A percentile compares a stretch with the other conserved stretches of the same genome.
Evolutionary conservation across 2,329 filamentous ascomycete species (phyloP).

Genomic region (Penicillium palitans): DNA sequence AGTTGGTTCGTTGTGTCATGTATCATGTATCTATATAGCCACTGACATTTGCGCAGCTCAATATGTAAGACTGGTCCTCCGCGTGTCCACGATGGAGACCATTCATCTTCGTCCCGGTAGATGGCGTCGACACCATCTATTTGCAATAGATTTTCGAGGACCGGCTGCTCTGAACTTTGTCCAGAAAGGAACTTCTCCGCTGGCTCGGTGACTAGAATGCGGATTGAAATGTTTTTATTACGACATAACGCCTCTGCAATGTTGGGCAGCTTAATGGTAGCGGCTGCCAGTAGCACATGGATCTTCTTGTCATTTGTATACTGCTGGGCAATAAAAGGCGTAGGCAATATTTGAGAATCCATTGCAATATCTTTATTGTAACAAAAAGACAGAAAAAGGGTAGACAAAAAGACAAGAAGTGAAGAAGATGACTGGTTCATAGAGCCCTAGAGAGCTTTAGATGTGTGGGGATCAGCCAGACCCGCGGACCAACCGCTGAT

Average conservation of each 20-base stretch:
- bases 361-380: neutral
- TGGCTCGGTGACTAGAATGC: constrained; percentile 75
- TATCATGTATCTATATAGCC: neutral
- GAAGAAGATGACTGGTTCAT: neutral
- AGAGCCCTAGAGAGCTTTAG: neutral
- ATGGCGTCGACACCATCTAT: constrained; percentile 76
- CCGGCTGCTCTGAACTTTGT: constrained; percentile 75
- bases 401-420: neutral
- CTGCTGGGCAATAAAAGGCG: constrained; percentile 19
- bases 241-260: constrained; percentile 57
- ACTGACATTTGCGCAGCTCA: constrained; percentile 63
- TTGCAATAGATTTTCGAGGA: constrained; percentile 57
- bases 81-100: constrained; percentile 73
- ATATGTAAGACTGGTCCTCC: constrained; percentile 86
- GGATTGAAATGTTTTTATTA: constrained; percentile 65
- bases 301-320: constrained; percentile 27
- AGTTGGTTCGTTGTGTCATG: neutral
- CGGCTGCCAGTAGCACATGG: constrained; percentile 61
- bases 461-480: constrained; percentile 14
- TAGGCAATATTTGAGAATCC: neutral
- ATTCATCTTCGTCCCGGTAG: constrained; percentile 84
- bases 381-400: neutral
- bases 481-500: constrained; percentile 17
- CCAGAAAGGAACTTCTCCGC: constrained; percentile 74
- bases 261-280: constrained; percentile 77